Base-by-base conservation (phyloP, 345 rosid genomes). In the Salix suchowensis region DNA sequence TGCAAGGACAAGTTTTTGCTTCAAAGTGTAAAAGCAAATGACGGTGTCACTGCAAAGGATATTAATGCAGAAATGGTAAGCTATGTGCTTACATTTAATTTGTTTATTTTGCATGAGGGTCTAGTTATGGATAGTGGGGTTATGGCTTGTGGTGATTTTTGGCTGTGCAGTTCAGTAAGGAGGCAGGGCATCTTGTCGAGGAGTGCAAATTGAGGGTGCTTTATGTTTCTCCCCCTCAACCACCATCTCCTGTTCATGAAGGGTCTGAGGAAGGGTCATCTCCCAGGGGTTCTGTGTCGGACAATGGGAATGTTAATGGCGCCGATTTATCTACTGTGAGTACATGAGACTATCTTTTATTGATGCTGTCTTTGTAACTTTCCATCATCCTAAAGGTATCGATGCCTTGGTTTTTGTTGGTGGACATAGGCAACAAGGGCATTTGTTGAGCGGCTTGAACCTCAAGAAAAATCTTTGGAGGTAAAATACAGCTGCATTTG, bases 1-100 rank as follows among this genome's bases (percentile, higher is more conserved):
- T 91, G 94, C 88, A 88, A 86, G 87, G 97, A 91, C 77, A 91
- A 91, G 82, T 91, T 91, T 72, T 92, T 91, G 65, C 90, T 91
- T 67, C 97, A 91, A 87, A 88, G 94, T 78, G 94, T 90, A 26
- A 90, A 82, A 74, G 73, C 79, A 1, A 75, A 74, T 34, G 92
- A 88, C 60, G 91, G 89, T 73, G 80, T 68, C 42, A 30, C 86
- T 3, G 76, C 87, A 7, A 91, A 83, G 86, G 97, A 91, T 75
- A 87, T 91, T 58, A 84, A 81, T 80, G 88, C 92, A 12, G 97
- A 90, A 80, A 90, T 89, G 97, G 97, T 90, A 83, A 10, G 69
- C 48, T 61, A 4, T 15, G 36, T 36, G 21, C 18, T 13, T 12
- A 39, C 32, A 70, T 46, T 14, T 10, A 5, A 26, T 14, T 72